Evolutionary conservation across 345 rosid species (phyloP), one percentile per base, ranked within the genome.

Genomic region (Lenwebbia sp.): DNA sequence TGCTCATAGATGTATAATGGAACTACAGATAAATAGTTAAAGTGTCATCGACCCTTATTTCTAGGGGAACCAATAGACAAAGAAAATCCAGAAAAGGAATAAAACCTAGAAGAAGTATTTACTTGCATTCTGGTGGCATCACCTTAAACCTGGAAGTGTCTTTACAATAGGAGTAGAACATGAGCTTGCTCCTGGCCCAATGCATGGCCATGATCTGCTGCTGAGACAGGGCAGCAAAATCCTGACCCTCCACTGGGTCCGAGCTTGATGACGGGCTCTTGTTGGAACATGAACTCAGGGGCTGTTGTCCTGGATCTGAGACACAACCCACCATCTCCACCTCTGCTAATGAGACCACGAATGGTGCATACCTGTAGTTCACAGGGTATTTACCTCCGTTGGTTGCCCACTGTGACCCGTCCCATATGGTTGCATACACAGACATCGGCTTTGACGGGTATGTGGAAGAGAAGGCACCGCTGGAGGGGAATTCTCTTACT

Each of bases 321-420:
- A 88, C 76, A 86, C 98, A 96, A 14, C 98, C 98, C 49, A 86
- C 88, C 85, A 94, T 86, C 84, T 91, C 89, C 83, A 91, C 88
- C 78, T 94, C 94, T 22, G 94, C 83, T 70, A 97, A 19, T 19
- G 97, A 95, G 70, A 89, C 94, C 30, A 94, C 91, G 86, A 95
- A 97, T 10, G 99, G 99, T 10, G 92, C 94, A 76, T 95, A 91
- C 85, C 91, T 91, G 87, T 97, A 95, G 89, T 96, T 94, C 25
- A 97, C 98, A 0, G 97, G 96, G 89, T 96, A 95, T 88, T 96
- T 96, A 75, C 99, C 99, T 74, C 98, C 99, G 65, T 95, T 92
- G 10, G 99, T 97, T 75, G 99, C 99, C 99, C 99, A 97, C 8
- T 94, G 91, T 33, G 99, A 97, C 13, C 96, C 99, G 76, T 97